Evolutionary conservation across 2,329 filamentous ascomycete species (phyloP).

Genomic region (Lecanicillium sp.): DNA sequence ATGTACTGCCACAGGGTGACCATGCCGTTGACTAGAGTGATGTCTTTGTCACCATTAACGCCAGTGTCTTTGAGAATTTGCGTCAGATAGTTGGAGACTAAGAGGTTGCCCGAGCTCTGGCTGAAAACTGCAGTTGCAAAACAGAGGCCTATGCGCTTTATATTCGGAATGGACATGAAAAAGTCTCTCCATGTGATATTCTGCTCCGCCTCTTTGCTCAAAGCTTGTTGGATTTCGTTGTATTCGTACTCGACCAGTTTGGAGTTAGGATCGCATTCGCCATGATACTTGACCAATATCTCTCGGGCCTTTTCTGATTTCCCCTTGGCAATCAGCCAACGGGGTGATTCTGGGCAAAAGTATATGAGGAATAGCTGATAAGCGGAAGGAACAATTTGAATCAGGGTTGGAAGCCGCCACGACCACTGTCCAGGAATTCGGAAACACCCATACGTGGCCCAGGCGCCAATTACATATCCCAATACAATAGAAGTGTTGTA

Average conservation of each 20-base stretch:
- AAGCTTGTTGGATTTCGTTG: conserved; percentile 40
- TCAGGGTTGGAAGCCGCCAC: conserved; percentile 43
- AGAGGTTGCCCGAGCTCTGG: conserved; percentile 31
- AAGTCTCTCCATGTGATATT: conserved; percentile 35
- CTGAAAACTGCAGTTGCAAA: conserved; percentile 30
- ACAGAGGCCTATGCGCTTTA: conserved; percentile 31
- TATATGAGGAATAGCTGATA: conserved; percentile 35
- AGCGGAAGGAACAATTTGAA: conserved; percentile 37
- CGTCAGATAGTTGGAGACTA: conserved; percentile 33
- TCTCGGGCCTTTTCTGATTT: conserved; percentile 38
- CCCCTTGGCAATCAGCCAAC: conserved; percentile 47
- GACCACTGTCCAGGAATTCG: conserved; percentile 29
- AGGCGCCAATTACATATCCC: conserved; percentile 28
- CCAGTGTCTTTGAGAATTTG: conserved; percentile 30
- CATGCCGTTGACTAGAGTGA: conserved; percentile 32
- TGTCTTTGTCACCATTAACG: conserved; percentile 26
- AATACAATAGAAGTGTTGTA: conserved; percentile 33
- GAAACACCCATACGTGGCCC: conserved; percentile 26
- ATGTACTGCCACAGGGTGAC: conserved; percentile 34
- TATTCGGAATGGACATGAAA: conserved; percentile 27
- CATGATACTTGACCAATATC: conserved; percentile 44
- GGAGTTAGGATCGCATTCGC: conserved; percentile 33
- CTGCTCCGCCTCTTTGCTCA: conserved; percentile 30
- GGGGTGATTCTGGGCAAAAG: conserved; percentile 51
- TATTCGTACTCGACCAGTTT: conserved; percentile 38